Evolutionary conservation across 208 protist species (phyloP).

Genomic region (Leishmania tarentolae): DNA sequence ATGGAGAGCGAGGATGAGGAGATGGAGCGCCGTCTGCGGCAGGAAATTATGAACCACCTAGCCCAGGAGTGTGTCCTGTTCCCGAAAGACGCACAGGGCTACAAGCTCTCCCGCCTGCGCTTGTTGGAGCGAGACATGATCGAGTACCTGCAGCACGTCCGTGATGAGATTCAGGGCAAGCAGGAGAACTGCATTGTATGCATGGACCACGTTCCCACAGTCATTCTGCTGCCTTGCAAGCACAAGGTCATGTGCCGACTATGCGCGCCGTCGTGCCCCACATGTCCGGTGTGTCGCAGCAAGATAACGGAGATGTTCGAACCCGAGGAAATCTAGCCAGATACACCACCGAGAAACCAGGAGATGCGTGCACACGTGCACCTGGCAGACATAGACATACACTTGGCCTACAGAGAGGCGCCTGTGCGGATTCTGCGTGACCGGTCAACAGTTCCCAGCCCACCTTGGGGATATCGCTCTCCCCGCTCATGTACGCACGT

Average conservation of each 20-base stretch:
- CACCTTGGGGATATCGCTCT: not conserved
- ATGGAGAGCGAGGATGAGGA: constrained; percentile 58
- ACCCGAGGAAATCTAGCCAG: constrained; percentile 58
- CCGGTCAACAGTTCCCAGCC: not conserved
- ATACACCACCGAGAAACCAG: not conserved
- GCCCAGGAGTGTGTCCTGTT: constrained; percentile 58
- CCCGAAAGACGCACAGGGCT: constrained; percentile 49
- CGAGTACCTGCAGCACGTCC: constrained; percentile 86
- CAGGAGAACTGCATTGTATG: constrained; percentile 87
- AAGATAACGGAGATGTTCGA: constrained; percentile 84
- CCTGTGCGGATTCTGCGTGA: not conserved
- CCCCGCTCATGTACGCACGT: not conserved
- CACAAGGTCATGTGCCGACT: constrained; percentile 84
- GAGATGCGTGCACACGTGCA: not conserved
- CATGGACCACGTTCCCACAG: constrained; percentile 75
- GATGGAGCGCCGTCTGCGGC: constrained; percentile 53
- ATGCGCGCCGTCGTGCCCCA: constrained; percentile 54
- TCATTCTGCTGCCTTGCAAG: constrained; percentile 84
- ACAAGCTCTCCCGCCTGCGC: constrained; percentile 72
- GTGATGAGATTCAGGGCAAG: constrained; percentile 64
- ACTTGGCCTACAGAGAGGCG: not conserved
- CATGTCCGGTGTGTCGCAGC: constrained; percentile 79
- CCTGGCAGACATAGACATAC: not conserved
- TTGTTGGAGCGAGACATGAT: constrained; percentile 79
- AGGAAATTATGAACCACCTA: constrained; percentile 77